Evolutionary conservation across 2,329 filamentous ascomycete species (phyloP).

Genomic region (Diaporthe capsici): DNA sequence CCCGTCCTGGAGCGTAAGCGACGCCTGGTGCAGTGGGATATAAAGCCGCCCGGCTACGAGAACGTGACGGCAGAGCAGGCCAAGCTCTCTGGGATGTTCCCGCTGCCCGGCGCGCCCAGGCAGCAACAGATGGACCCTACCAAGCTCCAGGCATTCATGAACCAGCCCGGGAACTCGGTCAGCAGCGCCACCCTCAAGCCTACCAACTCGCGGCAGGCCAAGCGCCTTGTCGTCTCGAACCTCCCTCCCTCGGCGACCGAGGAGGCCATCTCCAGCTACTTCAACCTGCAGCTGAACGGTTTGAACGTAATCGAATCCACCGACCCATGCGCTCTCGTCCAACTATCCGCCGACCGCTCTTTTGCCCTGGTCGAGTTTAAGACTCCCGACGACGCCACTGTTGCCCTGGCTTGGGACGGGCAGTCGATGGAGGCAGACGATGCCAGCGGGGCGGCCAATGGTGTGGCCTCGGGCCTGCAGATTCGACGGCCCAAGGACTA

Average conservation of each 20-base stretch:
- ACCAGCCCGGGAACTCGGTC: slow-evolving; percentile 81
- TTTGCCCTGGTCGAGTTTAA: slow-evolving; percentile 96
- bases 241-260: slow-evolving; percentile 81
- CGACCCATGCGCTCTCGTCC: slow-evolving; percentile 88
- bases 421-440: slow-evolving; percentile 87
- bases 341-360: slow-evolving; percentile 82
- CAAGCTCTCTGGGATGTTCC: slow-evolving; percentile 99
- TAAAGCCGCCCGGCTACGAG: slow-evolving; percentile 98
- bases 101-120: slow-evolving; percentile 92
- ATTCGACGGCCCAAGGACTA: slow-evolving; percentile 96
- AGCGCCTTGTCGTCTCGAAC: slow-evolving; percentile 90
- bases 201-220: slow-evolving; percentile 92
- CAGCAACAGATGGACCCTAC: slow-evolving; percentile 96
- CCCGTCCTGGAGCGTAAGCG: slow-evolving; percentile 89
- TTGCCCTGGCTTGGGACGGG: slow-evolving; percentile 90
- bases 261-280: slow-evolving; percentile 84
- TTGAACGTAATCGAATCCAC: slow-evolving; percentile 88
- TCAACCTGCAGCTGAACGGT: slow-evolving; percentile 97
- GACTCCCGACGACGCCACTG: slow-evolving; percentile 86
- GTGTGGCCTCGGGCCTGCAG: slow-evolving; percentile 70
- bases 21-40: slow-evolving; percentile 98
- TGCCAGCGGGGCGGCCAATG: slow-evolving; percentile 66
- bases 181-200: slow-evolving; percentile 89
- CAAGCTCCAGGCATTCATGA: slow-evolving; percentile 95
- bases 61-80: slow-evolving; percentile 98